Percentiles rank a stretch among this genome's conserved stretches.
Evolutionary conservation across 2,329 filamentous ascomycete species (phyloP).

Genomic region (Neocucurbitaria cava): DNA sequence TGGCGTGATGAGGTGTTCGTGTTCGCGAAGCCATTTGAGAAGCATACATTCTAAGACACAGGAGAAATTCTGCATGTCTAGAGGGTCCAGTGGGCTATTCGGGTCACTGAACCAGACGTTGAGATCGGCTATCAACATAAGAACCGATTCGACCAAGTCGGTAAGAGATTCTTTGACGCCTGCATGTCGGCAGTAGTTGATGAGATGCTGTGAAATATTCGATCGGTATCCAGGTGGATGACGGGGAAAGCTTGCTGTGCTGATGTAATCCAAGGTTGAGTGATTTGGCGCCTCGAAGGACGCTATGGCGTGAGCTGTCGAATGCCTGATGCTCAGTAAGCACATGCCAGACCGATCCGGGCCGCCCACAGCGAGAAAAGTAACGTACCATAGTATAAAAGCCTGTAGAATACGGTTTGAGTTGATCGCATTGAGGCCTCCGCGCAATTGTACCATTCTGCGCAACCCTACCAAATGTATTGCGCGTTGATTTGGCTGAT

Average conservation of each 20-base stretch:
- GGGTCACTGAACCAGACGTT: slow-evolving; percentile 43
- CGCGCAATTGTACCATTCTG: slow-evolving; percentile 45
- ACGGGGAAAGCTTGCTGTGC: slow-evolving; percentile 32
- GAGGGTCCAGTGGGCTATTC: slow-evolving; percentile 40
- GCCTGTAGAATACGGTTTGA: slow-evolving; percentile 49
- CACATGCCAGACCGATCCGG: slow-evolving; percentile 37
- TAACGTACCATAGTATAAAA: slow-evolving; percentile 51
- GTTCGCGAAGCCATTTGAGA: slow-evolving; percentile 41
- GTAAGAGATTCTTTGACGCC: slow-evolving; percentile 38
- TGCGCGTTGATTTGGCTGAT: slow-evolving; percentile 39
- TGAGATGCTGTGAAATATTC: slow-evolving; percentile 37
- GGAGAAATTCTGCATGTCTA: slow-evolving; percentile 47
- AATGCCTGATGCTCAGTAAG: slow-evolving; percentile 51
- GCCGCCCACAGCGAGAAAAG: slow-evolving; percentile 10
- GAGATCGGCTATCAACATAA: slow-evolving; percentile 45
- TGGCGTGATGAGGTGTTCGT: slow-evolving; percentile 33
- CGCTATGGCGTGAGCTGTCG: slow-evolving; percentile 47
- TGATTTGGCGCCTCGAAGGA: slow-evolving; percentile 43
- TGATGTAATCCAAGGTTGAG: slow-evolving; percentile 38
- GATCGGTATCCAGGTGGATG: slow-evolving; percentile 40
- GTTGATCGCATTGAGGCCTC: slow-evolving; percentile 41
- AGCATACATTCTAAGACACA: slow-evolving; percentile 43
- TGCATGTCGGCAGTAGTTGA: slow-evolving; percentile 38
- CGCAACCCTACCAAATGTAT: slow-evolving; percentile 44
- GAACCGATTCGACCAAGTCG: slow-evolving; percentile 35